Evolutionary conservation across 345 rosid species (phyloP).

Genomic region (Litchi chinensis): DNA sequence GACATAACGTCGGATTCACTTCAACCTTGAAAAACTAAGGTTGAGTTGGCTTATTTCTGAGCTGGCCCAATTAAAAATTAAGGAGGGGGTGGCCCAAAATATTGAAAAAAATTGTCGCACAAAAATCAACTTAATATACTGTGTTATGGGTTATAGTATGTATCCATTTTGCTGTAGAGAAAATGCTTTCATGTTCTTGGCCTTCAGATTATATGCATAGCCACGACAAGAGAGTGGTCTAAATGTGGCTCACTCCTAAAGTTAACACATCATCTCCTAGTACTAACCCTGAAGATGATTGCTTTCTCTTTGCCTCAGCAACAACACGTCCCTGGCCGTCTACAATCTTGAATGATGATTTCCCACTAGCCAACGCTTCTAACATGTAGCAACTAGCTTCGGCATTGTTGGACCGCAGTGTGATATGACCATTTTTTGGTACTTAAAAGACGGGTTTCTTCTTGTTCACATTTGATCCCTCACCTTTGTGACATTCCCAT

Average conservation of each 20-base stretch:
- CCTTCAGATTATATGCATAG: too few relatives aligned
- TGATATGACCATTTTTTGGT: slow-evolving; percentile 30
- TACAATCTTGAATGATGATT: slow-evolving; percentile 31
- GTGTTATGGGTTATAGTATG: too few relatives aligned
- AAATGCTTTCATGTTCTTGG: too few relatives aligned
- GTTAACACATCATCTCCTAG: slow-evolving; percentile 53
- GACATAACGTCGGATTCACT: too few relatives aligned
- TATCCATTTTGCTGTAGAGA: too few relatives aligned
- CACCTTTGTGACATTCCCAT: slow-evolving; percentile 43
- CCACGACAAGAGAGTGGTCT: slow-evolving; percentile 34
- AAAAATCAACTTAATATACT: too few relatives aligned
- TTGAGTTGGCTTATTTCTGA: too few relatives aligned
- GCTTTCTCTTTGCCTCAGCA: slow-evolving; percentile 51
- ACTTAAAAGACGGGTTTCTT: slow-evolving; percentile 40
- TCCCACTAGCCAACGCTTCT: background rate
- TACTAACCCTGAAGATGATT: slow-evolving; percentile 28
- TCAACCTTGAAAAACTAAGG: too few relatives aligned
- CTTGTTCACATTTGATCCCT: background rate
- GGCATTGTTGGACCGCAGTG: slow-evolving; percentile 11
- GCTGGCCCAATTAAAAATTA: too few relatives aligned
- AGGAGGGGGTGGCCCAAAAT: too few relatives aligned
- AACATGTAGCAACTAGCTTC: too few relatives aligned
- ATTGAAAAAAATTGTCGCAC: too few relatives aligned
- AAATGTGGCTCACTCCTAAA: slow-evolving; percentile 32
- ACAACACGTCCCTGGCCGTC: slow-evolving; percentile 21